These are phyloP conservation scores for Vigna mungo DNA, from an alignment of 306 rosid genomes.

Conservation along the genomic window DNA sequence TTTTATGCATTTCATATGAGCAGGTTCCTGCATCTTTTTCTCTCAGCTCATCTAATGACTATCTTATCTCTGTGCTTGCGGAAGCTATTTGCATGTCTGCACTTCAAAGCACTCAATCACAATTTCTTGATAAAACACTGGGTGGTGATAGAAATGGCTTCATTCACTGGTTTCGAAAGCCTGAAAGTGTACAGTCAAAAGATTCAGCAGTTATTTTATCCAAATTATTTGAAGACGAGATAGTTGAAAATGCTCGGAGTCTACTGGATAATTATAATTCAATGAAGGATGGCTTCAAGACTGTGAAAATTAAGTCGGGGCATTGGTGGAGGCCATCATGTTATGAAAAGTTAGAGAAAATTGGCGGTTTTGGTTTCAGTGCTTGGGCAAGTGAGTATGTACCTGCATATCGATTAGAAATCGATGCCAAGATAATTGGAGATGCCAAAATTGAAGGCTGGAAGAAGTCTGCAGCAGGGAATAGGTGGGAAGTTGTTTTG, in stretches of 20 bases:
- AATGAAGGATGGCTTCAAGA: constrained; percentile 53
- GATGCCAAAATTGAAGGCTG: constrained; percentile 77
- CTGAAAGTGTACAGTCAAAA: constrained; percentile 62
- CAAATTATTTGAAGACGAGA: constrained; percentile 75
- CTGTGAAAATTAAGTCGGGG: constrained; percentile 50
- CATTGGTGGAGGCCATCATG: constrained; percentile 77
- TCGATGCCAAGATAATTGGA: constrained; percentile 59
- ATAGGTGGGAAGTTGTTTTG: constrained; percentile 85
- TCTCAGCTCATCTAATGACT: constrained; percentile 71
- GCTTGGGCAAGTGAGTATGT: constrained; percentile 85
- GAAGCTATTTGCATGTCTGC: constrained; percentile 79
- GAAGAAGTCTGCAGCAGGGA: constrained; percentile 67
- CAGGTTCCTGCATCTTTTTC: constrained; percentile 86
- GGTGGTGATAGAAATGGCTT: constrained; percentile 55
- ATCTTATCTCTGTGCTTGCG: constrained; percentile 70
- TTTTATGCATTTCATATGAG: constrained; percentile 85
- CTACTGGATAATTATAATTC: constrained; percentile 64
- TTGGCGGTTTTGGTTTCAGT: constrained; percentile 85
- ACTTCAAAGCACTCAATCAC: constrained; percentile 72
- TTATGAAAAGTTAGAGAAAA: constrained; percentile 71
- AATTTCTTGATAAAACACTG: constrained; percentile 60
- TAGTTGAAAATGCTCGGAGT: constrained; percentile 79
- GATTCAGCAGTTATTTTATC: constrained; percentile 71
- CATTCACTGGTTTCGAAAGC: constrained; percentile 69
- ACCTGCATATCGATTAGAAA: constrained; percentile 80